These are phyloP conservation scores for Saturnispora hagleri DNA, from an alignment of 805 yeast genomes.

Conservation along the genomic window DNA sequence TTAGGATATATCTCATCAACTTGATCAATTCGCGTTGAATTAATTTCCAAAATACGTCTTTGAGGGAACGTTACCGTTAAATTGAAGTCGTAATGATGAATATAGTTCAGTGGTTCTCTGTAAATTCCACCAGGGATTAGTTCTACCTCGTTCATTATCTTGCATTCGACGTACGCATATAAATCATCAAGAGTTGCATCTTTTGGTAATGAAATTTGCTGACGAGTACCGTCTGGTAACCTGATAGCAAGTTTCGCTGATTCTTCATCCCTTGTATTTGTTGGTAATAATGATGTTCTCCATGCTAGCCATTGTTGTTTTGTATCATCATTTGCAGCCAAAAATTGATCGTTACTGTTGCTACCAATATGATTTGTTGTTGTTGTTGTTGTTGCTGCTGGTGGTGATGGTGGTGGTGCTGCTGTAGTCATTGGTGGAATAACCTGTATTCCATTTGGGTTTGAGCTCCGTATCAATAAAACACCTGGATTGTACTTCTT, in stretches of 20 bases:
- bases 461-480: slow-evolving; percentile 39
- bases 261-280: slow-evolving; percentile 17
- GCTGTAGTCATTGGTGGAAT: background rate
- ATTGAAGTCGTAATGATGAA: slow-evolving; percentile 39
- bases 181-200: slow-evolving; percentile 48
- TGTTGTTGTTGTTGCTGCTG: background rate
- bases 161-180: slow-evolving; percentile 60
- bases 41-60: slow-evolving; percentile 34
- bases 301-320: slow-evolving; percentile 37
- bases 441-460: background rate
- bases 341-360: slow-evolving; percentile 32
- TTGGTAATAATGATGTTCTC: slow-evolving; percentile 29
- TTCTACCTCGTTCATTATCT: slow-evolving; percentile 18
- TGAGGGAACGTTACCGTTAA: slow-evolving; percentile 47
- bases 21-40: slow-evolving; percentile 30
- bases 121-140: slow-evolving; percentile 24
- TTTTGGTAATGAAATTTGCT: slow-evolving; percentile 39
- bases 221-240: slow-evolving; percentile 52
- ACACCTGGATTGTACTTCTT: slow-evolving; percentile 56
- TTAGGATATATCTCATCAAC: slow-evolving; percentile 48
- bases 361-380: background rate
- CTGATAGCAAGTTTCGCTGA: slow-evolving; percentile 64
- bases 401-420: background rate
- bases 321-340: background rate
- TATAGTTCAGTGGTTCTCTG: slow-evolving; percentile 27